These are phyloP conservation scores for Heliosperma pusillum DNA, from an alignment of 148 eudicot species.

Conservation along the genomic window DNA sequence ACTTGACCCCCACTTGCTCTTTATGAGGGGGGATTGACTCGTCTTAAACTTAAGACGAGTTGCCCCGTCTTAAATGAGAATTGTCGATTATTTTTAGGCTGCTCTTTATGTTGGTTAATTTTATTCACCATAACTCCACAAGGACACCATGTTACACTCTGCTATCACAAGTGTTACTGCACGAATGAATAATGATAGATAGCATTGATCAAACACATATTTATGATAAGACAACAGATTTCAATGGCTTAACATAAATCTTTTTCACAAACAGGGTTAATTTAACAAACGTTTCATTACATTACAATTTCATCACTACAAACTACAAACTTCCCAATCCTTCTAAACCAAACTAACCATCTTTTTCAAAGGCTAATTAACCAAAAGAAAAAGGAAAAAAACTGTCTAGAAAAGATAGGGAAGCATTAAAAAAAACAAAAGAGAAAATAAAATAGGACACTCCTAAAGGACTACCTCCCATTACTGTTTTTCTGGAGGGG, in stretches of 20 bases:
- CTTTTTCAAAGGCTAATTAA: slow-evolving; percentile 19
- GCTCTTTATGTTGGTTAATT: too few relatives aligned
- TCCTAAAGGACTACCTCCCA: slow-evolving; percentile 9
- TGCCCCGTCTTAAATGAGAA: too few relatives aligned
- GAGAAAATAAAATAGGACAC: neutral
- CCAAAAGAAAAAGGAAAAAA: slow-evolving; percentile 12
- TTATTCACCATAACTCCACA: too few relatives aligned
- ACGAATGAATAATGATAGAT: neutral
- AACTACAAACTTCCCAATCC: slow-evolving; percentile 18
- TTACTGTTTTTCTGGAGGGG: neutral
- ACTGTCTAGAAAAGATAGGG: neutral
- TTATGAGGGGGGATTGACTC: too few relatives aligned
- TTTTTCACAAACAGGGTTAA: slow-evolving; percentile 13
- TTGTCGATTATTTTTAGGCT: too few relatives aligned
- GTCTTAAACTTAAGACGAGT: too few relatives aligned
- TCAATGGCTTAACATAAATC: neutral
- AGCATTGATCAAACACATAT: neutral
- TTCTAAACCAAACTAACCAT: slow-evolving; percentile 17
- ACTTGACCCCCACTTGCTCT: too few relatives aligned
- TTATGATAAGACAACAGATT: neutral
- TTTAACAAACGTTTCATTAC: slow-evolving; percentile 27
- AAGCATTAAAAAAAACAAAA: neutral
- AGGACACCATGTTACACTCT: too few relatives aligned
- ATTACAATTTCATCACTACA: slow-evolving; percentile 16
- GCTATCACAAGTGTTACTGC: neutral